These are phyloP conservation scores for Fusarium brachygibbosum DNA, from an alignment of 2,329 filamentous ascomycete species.

Conservation along the genomic window DNA sequence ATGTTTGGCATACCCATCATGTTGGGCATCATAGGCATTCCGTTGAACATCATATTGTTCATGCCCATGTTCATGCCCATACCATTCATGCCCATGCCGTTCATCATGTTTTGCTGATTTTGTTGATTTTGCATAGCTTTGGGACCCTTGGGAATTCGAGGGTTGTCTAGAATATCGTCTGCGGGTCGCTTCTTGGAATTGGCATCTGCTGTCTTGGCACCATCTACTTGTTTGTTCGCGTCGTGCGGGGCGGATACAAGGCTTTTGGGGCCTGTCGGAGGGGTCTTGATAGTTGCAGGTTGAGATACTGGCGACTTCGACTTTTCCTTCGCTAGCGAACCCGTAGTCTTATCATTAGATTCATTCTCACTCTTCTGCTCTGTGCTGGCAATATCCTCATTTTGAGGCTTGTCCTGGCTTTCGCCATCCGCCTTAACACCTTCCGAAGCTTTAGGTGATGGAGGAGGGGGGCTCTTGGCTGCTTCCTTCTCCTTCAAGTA, in stretches of 20 bases:
- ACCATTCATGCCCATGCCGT: conserved; percentile 62
- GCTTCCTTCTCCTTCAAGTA: conserved; percentile 73
- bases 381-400: conserved; percentile 56
- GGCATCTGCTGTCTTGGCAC: conserved; percentile 50
- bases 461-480: conserved; percentile 58
- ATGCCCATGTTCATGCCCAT: conserved; percentile 64
- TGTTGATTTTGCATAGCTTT: conserved; percentile 74
- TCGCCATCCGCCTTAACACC: conserved; percentile 40
- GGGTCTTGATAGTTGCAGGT: conserved; percentile 45
- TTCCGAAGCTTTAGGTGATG: conserved; percentile 50
- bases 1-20: conserved; percentile 58
- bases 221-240: conserved; percentile 54
- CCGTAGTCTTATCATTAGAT: conserved; percentile 34
- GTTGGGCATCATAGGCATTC: conserved; percentile 58
- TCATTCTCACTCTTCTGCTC: conserved; percentile 54
- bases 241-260: conserved; percentile 51
- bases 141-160: conserved; percentile 74
- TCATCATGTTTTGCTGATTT: conserved; percentile 64
- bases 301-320: conserved; percentile 53
- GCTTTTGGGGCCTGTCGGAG: conserved; percentile 50
- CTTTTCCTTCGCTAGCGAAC: conserved; percentile 50
- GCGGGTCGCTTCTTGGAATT: conserved; percentile 84
- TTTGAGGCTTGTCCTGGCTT: conserved; percentile 46
- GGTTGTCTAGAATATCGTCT: conserved; percentile 76
- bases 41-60: conserved; percentile 58